Base-by-base conservation (phyloP, 352 stramenopile genomes). In the Peronospora farinosa region DNA sequence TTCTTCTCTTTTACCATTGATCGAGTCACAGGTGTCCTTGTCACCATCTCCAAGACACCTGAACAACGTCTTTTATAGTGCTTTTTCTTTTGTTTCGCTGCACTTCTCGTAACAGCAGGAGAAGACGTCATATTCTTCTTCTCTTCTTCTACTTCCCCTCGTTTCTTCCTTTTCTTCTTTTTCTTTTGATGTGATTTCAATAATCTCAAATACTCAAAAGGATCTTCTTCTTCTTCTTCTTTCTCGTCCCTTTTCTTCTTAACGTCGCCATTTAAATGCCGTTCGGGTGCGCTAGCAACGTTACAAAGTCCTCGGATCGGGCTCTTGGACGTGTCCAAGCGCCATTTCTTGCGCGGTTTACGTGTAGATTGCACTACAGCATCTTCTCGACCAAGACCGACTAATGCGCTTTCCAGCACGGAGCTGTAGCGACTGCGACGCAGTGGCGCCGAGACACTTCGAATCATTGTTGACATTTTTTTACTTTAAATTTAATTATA, bases 331-430 rank as follows among this genome's bases (percentile, higher is more conserved):
- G 31, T 38, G 8, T 59, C 36, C 5, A 46, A 38, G 25, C 42
- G 48, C 15, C 45, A 23, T n/a, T 67, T 63, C 42, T 38, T 50
- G n/a, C 48, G 57, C 11, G 36, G 44, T 36, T 72, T 72, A 8
- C 63, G 58, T 3, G 58, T 40, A 15, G 63, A 72, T 7, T 40
- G 17, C 13, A 72, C 58, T 5, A 65, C 58, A n/a, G 50, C 58
- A 11, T 68, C 63, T 16, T 60, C 58, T 6, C 54, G 58, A 5
- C 63, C 63, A 9, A 65, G 12, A 31, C 58, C 47, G 7, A 72
- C 50, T 21, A 72, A 13, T 11, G 63, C 63, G 10, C 63, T 72
- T 47, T 72, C 63, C 12, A 72, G 31, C 5, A 72, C 63, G 33
- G 63, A 71, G 40, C 36, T 61, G 37, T 59, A 65, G 47, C 58